Percentiles rank a stretch among this genome's conserved stretches.
Conservation (phyloP, 441 rosid genomes). For the Eutrema salsugineum region DNA sequence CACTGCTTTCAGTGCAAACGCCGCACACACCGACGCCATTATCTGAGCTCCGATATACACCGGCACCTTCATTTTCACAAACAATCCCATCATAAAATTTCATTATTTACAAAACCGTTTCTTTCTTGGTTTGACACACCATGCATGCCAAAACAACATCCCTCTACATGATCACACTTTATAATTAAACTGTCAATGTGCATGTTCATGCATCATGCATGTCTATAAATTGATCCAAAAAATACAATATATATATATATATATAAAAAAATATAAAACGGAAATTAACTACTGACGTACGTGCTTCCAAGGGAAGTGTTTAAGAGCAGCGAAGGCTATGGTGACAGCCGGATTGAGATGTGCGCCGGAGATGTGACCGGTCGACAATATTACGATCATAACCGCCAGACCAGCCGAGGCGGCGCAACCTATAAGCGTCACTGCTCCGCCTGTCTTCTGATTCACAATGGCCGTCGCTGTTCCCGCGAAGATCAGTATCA, state of each 20-base stretch:
- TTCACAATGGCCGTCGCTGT: constrained; percentile 85
- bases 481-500: constrained; percentile 75
- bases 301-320: constrained; percentile 89
- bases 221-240: constrained; percentile 7
- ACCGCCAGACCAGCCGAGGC: constrained; percentile 77
- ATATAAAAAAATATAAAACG: not conserved
- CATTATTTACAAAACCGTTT: too few species aligned
- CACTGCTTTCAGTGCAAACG: constrained; percentile 60
- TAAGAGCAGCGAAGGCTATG: constrained; percentile 74
- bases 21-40: constrained; percentile 70
- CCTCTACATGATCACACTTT: not conserved
- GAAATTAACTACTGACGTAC: constrained; percentile 50
- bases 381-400: constrained; percentile 71
- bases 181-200: not conserved
- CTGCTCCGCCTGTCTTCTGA: constrained; percentile 74
- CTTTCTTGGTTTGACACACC: too few species aligned
- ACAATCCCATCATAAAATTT: too few species aligned
- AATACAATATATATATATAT: too few species aligned
- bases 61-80: constrained; percentile 48
- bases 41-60: constrained; percentile 74
- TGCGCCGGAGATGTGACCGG: constrained; percentile 95
- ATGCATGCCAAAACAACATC: not conserved
- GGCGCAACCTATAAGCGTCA: constrained; percentile 73
- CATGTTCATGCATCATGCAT: too few species aligned
- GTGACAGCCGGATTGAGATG: constrained; percentile 90